Conservation (phyloP, 768 basidiomycete genomes). For the Ramaria rubella region DNA sequence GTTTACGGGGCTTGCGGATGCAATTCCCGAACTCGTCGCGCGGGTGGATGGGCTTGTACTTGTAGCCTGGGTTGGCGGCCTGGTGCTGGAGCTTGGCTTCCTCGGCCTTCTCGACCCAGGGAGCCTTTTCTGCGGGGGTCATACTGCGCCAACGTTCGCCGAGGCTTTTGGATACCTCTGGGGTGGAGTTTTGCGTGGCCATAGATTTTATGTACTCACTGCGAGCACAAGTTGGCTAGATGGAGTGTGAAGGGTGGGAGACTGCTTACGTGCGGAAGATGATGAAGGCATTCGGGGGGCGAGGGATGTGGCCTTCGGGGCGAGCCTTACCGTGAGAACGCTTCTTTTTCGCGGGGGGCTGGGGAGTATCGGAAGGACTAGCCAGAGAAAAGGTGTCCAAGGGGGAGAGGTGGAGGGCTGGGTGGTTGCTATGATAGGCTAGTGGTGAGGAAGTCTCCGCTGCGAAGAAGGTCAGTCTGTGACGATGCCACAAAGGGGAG, state of each 20-base stretch:
- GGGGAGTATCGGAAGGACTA: not conserved
- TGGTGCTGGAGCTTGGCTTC: slow-evolving; percentile 9
- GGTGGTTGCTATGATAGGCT: not conserved
- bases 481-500: not conserved
- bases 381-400: not conserved
- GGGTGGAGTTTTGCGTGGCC: slow-evolving; percentile 26
- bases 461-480: not conserved
- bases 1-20: slow-evolving; percentile 9
- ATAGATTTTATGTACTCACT: slow-evolving; percentile 5
- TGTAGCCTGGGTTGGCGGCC: slow-evolving; percentile 7
- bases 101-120: slow-evolving; percentile 7
- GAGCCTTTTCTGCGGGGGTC: slow-evolving; percentile 10
- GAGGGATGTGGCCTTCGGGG: slow-evolving; percentile 52
- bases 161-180: slow-evolving; percentile 32
- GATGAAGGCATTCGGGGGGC: slow-evolving; percentile 83
- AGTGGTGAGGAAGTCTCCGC: not conserved
- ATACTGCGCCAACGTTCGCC: slow-evolving; percentile 33
- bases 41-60: slow-evolving; percentile 13
- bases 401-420: not conserved
- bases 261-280: slow-evolving; percentile 81
- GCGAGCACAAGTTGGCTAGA: not conserved
- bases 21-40: slow-evolving; percentile 10
- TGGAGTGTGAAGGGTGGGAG: not conserved
- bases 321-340: slow-evolving; percentile 10
- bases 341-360: slow-evolving; percentile 4